Evolutionary conservation across 495 filamentous ascomycete genomes (phyloP).

Genomic region (Trichocladium antarcticum): DNA sequence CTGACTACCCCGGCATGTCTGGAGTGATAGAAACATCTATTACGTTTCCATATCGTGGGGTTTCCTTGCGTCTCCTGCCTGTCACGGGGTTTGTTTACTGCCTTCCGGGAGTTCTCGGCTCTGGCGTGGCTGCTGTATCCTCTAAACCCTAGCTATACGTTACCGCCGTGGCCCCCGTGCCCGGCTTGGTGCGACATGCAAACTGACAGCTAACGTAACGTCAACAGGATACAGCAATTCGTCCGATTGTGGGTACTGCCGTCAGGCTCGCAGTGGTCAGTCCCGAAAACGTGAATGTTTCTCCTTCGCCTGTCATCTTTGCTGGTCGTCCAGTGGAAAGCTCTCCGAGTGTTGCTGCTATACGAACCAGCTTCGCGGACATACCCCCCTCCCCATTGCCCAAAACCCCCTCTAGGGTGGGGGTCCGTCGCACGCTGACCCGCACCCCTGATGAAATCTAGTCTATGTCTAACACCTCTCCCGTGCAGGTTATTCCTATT

Average conservation of each 20-base stretch:
- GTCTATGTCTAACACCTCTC: slow-evolving; percentile 7
- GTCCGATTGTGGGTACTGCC: slow-evolving; percentile 45
- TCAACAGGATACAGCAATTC: slow-evolving; percentile 36
- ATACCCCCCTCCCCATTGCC: not conserved
- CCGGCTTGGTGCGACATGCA: not conserved
- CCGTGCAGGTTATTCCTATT: slow-evolving; percentile 68
- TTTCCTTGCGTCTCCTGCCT: not conserved
- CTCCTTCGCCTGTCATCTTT: not conserved
- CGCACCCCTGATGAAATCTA: not conserved
- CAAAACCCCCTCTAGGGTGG: too few relatives aligned
- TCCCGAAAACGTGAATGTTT: slow-evolving; percentile 31
- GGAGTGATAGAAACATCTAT: not conserved
- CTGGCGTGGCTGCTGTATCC: not conserved
- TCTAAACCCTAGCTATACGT: too few relatives aligned
- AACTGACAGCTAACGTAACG: slow-evolving; percentile 5
- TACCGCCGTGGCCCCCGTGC: too few relatives aligned
- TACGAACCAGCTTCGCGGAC: not conserved
- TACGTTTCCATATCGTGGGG: slow-evolving; percentile 2
- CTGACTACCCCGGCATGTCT: not conserved
- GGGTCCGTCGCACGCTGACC: not conserved
- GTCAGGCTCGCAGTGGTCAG: slow-evolving; percentile 31
- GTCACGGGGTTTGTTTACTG: not conserved
- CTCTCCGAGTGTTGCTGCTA: slow-evolving; percentile 4
- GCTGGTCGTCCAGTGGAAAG: slow-evolving; percentile 10
- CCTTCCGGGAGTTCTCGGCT: too few relatives aligned